Base-by-base conservation (phyloP, 345 rosid species). In the Lumnitzera littorea region DNA sequence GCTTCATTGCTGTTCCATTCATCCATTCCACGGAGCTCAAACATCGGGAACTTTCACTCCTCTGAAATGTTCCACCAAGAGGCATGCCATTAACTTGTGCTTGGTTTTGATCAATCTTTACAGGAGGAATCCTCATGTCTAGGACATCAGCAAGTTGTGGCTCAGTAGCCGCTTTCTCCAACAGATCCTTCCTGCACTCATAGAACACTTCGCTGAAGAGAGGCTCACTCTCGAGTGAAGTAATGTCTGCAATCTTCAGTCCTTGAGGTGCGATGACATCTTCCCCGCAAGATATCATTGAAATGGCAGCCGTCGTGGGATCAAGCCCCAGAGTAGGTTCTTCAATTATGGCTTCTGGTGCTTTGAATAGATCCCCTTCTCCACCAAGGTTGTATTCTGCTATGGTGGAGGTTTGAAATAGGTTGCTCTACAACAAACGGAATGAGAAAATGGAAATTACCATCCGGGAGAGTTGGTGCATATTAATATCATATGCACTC, bases 301-400 rank as follows among this genome's bases (percentile, higher is more conserved):
- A 84, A 60, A 95, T 75, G 67, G 90, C 88, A 31, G 83, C 86
- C 0, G 88, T 72, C 73, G 91, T 76, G 52, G 94, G 91, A 84
- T 95, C 96, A 15, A 78, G 72, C 62, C 78, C 66, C 61, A 73
- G 41, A 23, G 76, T 52, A 43, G 82, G 79, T 59, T 86, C 89
- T 73, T 86, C 94, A 27, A 88, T 86, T 69, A 91, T 73, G 24
- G 95, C 88, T 70, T 86, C 88, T 7, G 97, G 96, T 53, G 96
- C 98, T 82, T 84, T 85, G 78, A 95, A 95, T 13, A 95, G 72
- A 73, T 91, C 96, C 61, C 96, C 84, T 80, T 86, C 99, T 63
- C 76, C 95, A 64, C 92, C 96, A 24, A 91, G 72, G 76, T 95
- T 88, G 56, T 88, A 95, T 61, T 95, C 96, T 24, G 78, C 68